Evolutionary conservation across 441 rosid genomes (phyloP).

Genomic region (Adansonia madagascariensis): DNA sequence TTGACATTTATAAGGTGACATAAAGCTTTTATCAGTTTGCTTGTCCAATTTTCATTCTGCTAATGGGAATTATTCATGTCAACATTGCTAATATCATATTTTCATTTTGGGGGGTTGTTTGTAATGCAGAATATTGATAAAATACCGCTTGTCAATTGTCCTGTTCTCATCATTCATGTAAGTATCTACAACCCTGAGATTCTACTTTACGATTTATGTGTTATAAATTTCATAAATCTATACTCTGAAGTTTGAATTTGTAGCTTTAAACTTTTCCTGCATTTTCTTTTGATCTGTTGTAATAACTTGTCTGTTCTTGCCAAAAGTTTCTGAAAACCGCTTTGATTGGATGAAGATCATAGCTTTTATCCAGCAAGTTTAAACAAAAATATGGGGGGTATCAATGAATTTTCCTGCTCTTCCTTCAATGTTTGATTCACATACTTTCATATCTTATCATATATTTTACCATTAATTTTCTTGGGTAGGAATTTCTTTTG

Average conservation of each 20-base stretch:
- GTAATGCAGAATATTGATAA: constrained; percentile 90
- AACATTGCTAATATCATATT: background rate
- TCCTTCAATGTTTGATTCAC: background rate
- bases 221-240: constrained; percentile 18
- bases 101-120: background rate
- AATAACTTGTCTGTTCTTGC: background rate
- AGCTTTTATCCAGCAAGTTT: background rate
- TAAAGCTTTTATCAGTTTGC: constrained; percentile 12
- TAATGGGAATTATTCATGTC: background rate
- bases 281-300: constrained; percentile 4
- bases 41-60: constrained; percentile 3
- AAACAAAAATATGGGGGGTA: background rate
- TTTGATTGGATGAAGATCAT: background rate
- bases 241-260: background rate
- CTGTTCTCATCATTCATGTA: constrained; percentile 88
- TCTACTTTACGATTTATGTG: background rate
- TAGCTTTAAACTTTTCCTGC: background rate
- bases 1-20: constrained; percentile 90
- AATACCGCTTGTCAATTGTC: constrained; percentile 85
- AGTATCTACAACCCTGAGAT: constrained; percentile 37
- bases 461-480: background rate
- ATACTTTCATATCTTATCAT: constrained; percentile 4
- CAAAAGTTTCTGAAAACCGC: background rate
- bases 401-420: background rate
- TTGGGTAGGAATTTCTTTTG: constrained; percentile 1